Percentiles rank a stretch among this genome's conserved stretches.
These are phyloP conservation scores for Paramecium sonneborni DNA, from an alignment of 73 alveolate species.

Conservation along the genomic window DNA sequence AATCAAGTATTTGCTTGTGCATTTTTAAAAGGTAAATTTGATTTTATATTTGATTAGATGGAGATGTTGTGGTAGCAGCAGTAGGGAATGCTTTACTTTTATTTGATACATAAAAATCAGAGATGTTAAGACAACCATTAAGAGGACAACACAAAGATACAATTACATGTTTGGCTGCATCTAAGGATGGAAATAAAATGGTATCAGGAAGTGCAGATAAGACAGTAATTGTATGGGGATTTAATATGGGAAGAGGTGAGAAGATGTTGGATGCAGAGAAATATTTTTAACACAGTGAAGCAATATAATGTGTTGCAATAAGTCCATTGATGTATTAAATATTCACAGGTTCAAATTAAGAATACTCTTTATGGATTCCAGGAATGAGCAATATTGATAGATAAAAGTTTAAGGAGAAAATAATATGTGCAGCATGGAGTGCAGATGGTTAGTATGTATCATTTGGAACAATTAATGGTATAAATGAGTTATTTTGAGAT, in stretches of 20 bases:
- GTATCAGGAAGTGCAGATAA: slow-evolving; percentile 58
- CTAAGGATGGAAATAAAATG: slow-evolving; percentile 31
- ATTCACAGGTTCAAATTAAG: slow-evolving; percentile 48
- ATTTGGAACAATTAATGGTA: slow-evolving; percentile 65
- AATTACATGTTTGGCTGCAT: not conserved
- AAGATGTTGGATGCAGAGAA: slow-evolving; percentile 52
- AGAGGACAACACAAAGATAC: slow-evolving; percentile 44
- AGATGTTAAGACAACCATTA: slow-evolving; percentile 11
- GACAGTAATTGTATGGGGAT: slow-evolving; percentile 57
- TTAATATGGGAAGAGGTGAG: not conserved
- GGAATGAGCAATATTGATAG: slow-evolving; percentile 46
- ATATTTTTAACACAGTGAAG: slow-evolving; percentile 43
- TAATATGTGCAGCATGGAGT: slow-evolving; percentile 64
- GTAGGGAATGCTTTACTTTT: slow-evolving; percentile 63
- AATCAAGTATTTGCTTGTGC: slow-evolving; percentile 45
- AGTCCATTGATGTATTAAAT: slow-evolving; percentile 57
- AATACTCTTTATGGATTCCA: slow-evolving; percentile 59
- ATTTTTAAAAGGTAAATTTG: not conserved
- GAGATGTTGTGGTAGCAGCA: slow-evolving; percentile 53
- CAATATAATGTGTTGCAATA: slow-evolving; percentile 39
- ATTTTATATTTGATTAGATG: slow-evolving; percentile 9
- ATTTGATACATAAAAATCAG: slow-evolving; percentile 10
- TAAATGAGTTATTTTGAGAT: not conserved
- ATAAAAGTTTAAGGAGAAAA: slow-evolving; percentile 58
- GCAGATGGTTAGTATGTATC: slow-evolving; percentile 53